phyloP scores from a whole-genome alignment of 495 filamentous ascomycete species.

The Amniculicola lignicola region DNA sequence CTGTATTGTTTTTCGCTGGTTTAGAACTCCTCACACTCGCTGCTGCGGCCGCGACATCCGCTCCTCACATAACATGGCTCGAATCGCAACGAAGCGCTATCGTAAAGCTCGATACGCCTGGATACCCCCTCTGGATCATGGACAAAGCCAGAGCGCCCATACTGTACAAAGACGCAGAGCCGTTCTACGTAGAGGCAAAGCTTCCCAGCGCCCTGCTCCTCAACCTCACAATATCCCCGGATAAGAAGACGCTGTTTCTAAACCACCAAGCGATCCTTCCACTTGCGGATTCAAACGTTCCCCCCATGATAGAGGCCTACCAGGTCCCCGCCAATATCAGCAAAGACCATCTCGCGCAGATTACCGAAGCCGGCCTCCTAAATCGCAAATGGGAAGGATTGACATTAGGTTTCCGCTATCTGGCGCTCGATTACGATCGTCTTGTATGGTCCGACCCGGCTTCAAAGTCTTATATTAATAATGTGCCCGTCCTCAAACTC shows the following conservation, averaged over 20 bases:
- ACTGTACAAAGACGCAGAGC: not conserved
- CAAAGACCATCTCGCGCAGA: not conserved
- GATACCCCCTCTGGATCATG: conserved; percentile 23
- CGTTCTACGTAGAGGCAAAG: conserved; percentile 4
- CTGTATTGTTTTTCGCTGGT: not conserved
- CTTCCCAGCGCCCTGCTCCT: conserved; percentile 21
- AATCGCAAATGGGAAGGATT: conserved; percentile 5
- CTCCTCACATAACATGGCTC: conserved; percentile 13
- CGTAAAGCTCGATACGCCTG: conserved; percentile 23
- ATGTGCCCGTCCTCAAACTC: conserved; percentile 7
- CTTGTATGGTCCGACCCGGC: conserved; percentile 13
- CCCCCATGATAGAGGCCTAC: conserved; percentile 17
- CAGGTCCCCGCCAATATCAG: conserved; percentile 23
- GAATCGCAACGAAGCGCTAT: conserved; percentile 2
- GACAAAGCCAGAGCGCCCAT: conserved; percentile 23
- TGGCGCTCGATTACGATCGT: conserved; percentile 25
- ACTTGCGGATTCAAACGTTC: not conserved
- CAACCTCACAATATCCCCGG: conserved; percentile 19
- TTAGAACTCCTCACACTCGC: not conserved
- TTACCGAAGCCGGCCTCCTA: not conserved
- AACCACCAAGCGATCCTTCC: conserved; percentile 22
- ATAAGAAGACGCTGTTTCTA: conserved; percentile 22
- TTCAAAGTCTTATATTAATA: not conserved
- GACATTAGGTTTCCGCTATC: conserved; percentile 4
- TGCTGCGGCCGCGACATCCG: not conserved